A percentile compares a stretch with the other conserved stretches of the same genome.
Evolutionary conservation across 208 protist genomes (phyloP).

Genomic region (Lotmaria passim): DNA sequence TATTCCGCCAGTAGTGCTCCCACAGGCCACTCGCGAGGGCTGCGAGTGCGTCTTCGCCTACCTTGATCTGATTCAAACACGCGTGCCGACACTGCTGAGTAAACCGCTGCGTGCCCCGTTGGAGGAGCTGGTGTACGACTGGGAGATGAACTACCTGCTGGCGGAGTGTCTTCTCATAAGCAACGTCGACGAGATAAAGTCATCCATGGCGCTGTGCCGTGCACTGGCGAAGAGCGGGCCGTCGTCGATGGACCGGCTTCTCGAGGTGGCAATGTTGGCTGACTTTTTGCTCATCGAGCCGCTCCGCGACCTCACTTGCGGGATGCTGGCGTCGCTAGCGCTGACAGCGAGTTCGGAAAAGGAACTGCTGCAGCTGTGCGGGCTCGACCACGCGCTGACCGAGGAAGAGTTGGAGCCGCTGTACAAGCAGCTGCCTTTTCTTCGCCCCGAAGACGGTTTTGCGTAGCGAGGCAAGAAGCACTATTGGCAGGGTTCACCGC

Average conservation of each 20-base stretch:
- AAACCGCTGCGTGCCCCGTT: conserved; percentile 82
- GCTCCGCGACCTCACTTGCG: conserved; percentile 79
- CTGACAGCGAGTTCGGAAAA: conserved; percentile 60
- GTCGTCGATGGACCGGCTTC: conserved; percentile 47
- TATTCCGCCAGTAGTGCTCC: conserved; percentile 70
- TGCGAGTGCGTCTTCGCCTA: conserved; percentile 79
- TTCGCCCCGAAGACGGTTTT: conserved; percentile 52
- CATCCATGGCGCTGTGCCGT: conserved; percentile 38
- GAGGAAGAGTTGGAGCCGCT: conserved; percentile 79
- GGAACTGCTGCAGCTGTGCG: conserved; percentile 78
- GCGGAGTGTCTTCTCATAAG: conserved; percentile 45
- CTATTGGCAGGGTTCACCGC: not conserved
- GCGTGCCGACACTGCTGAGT: conserved; percentile 75
- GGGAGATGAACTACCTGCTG: conserved; percentile 81
- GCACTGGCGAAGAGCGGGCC: conserved; percentile 44
- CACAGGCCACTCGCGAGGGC: conserved; percentile 67
- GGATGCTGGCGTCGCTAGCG: conserved; percentile 77
- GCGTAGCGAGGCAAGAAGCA: conserved; percentile 1
- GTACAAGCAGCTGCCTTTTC: conserved; percentile 81
- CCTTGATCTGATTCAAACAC: conserved; percentile 72
- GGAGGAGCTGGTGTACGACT: conserved; percentile 83
- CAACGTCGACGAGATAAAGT: conserved; percentile 29
- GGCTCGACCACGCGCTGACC: conserved; percentile 50
- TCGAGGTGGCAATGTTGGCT: conserved; percentile 87
- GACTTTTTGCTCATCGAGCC: conserved; percentile 89